phyloP scores from a whole-genome alignment of 495 filamentous ascomycete species.

The Collariella sp. region DNA sequence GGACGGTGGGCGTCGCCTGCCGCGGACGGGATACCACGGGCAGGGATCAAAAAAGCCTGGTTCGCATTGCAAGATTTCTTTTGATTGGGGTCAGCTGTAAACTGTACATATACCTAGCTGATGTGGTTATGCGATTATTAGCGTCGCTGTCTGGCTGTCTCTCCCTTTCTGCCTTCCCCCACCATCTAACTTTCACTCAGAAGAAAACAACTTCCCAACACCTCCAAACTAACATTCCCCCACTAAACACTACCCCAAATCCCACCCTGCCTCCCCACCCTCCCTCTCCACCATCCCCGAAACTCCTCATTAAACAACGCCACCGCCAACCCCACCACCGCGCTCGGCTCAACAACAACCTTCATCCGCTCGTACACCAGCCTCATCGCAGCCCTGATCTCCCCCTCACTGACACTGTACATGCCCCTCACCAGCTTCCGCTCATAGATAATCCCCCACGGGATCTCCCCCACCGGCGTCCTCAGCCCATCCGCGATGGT shows the following conservation, averaged over 20 bases:
- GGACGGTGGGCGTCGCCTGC: constrained; percentile 7
- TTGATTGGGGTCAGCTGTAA: constrained; percentile 12
- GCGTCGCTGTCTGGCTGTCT: neutral
- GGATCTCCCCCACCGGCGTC: constrained; percentile 68
- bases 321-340: constrained; percentile 76
- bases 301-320: constrained; percentile 83
- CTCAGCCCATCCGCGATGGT: constrained; percentile 89
- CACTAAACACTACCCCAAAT: constrained; percentile 78
- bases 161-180: neutral
- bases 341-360: constrained; percentile 82
- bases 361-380: constrained; percentile 86
- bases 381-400: constrained; percentile 70
- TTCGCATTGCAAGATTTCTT: constrained; percentile 4
- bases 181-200: neutral
- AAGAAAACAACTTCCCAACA: constrained; percentile 55
- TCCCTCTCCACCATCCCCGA: constrained; percentile 58
- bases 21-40: constrained; percentile 20
- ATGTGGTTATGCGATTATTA: neutral
- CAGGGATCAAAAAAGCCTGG: constrained; percentile 16
- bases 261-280: constrained; percentile 68
- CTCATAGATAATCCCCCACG: constrained; percentile 77
- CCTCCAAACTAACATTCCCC: constrained; percentile 88
- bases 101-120: constrained; percentile 22
- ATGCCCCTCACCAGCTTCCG: constrained; percentile 59
- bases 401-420: constrained; percentile 69